Conservation (phyloP, 2,329 filamentous ascomycete genomes). For the Polychaeton citri region DNA sequence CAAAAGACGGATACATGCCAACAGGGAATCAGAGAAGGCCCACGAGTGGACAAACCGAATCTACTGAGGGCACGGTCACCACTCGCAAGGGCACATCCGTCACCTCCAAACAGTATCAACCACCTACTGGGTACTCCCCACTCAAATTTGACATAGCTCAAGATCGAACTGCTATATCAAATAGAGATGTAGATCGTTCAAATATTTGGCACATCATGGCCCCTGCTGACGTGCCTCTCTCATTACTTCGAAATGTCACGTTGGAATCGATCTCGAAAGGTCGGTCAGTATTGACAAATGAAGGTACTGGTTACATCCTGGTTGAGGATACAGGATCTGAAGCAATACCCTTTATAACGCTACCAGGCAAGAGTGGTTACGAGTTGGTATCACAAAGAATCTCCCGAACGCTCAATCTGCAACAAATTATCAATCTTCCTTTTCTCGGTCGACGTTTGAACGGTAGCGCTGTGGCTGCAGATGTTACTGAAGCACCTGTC, state of each 20-base stretch:
- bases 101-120: constrained; percentile 10
- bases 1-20: constrained; percentile 9
- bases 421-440: constrained; percentile 46
- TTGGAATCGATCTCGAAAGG: constrained; percentile 44
- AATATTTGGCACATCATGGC: constrained; percentile 72
- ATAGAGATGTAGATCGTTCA: constrained; percentile 47
- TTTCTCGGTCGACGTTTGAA: constrained; percentile 25
- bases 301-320: constrained; percentile 45
- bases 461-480: constrained; percentile 26
- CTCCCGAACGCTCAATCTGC: constrained; percentile 50
- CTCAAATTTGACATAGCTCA: constrained; percentile 28
- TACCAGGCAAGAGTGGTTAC: constrained; percentile 17
- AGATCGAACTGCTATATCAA: constrained; percentile 15
- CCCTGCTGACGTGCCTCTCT: constrained; percentile 55
- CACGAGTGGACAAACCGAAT: too few relatives aligned
- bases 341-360: constrained; percentile 8
- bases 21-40: constrained; percentile 5
- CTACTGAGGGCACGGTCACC: constrained; percentile 10
- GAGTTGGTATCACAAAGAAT: constrained; percentile 30
- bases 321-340: constrained; percentile 6
- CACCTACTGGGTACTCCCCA: constrained; percentile 33
- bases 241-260: constrained; percentile 50
- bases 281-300: constrained; percentile 46
- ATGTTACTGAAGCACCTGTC: constrained; percentile 34
- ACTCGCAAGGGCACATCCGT: not conserved